Evolutionary conservation across 2,329 filamentous ascomycete genomes (phyloP).

Genomic region (Aureobasidium lini): DNA sequence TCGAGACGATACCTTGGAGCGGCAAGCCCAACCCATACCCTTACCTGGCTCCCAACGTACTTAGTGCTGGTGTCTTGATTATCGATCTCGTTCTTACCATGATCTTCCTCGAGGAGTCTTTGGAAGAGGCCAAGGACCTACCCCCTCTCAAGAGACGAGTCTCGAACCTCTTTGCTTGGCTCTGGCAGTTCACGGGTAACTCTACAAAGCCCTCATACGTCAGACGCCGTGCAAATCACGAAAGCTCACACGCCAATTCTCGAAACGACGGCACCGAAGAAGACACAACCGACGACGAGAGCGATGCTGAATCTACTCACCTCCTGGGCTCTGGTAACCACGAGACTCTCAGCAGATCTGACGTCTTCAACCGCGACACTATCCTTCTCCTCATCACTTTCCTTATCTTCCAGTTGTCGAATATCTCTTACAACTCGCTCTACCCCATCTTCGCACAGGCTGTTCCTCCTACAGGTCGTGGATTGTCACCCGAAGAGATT

Average conservation of each 20-base stretch:
- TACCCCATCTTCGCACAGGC: conserved; percentile 89
- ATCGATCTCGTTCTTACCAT: conserved; percentile 65
- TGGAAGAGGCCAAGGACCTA: conserved; percentile 58
- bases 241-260: conserved; percentile 16
- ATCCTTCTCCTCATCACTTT: conserved; percentile 76
- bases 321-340: conserved; percentile 20
- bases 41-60: conserved; percentile 76
- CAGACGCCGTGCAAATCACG: conserved; percentile 32
- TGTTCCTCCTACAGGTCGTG: conserved; percentile 65
- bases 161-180: conserved; percentile 55
- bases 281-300: conserved; percentile 30
- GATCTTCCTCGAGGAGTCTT: conserved; percentile 81
- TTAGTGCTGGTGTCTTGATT: conserved; percentile 64
- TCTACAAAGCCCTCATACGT: conserved; percentile 49
- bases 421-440: conserved; percentile 90
- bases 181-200: conserved; percentile 61
- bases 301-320: conserved; percentile 25
- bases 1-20: conserved; percentile 50
- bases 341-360: conserved; percentile 45
- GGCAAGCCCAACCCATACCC: conserved; percentile 57
- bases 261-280: conserved; percentile 26
- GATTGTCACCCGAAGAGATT: conserved; percentile 69
- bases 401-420: conserved; percentile 86
- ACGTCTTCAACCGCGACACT: conserved; percentile 72
- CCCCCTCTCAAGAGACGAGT: conserved; percentile 54